Evolutionary conservation across 768 basidiomycete genomes (phyloP), one percentile per base, ranked within the genome.

Genomic region (Suillus fuscotomentosus): DNA sequence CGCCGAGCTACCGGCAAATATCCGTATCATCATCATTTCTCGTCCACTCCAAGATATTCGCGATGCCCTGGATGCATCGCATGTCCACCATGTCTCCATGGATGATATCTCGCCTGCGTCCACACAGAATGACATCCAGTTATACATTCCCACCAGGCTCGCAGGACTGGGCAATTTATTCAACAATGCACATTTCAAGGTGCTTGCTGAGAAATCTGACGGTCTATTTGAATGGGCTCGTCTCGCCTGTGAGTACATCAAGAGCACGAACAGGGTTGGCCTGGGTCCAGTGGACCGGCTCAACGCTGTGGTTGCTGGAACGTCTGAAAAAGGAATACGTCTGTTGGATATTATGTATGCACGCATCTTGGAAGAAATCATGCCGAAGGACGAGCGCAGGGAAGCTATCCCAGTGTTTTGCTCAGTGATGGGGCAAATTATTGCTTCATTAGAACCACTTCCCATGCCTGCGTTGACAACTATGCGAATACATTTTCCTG

Each of bases 181-280:
- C 27, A 36, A 42, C 7, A 50, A 60, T 24, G 24, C 27, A n/a
- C 56, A 53, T 22, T 34, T 59, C 31, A 48, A 24, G 31, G 14
- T 14, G 5, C 55, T 63, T 5, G 34, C 51, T 1, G 27, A 39
- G n/a, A 64, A 27, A 41, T 54, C 64, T 3, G 64, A 63, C 14
- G 61, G 64, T 20, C 42, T 65, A 5, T 65, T 65, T 13, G 48
- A 60, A 39, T 67, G 64, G 63, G 57, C 57, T 14, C 57, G 48
- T 50, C 45, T 66, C 9, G 60, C 64, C n/a, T 66, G 66, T 27
- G 66, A 67, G 20, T 66, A 45, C 20, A 66, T 66, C 42, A 66
- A 47, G 24, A 13, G 42, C 27, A 20, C 13, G 1, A 9, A n/a
- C 36, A 38, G 14, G 11, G 24, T 55, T 0, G 59, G 65, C 15